Evolutionary conservation across 2,329 filamentous ascomycete species (phyloP).

Genomic region (Colletotrichum paranaense): DNA sequence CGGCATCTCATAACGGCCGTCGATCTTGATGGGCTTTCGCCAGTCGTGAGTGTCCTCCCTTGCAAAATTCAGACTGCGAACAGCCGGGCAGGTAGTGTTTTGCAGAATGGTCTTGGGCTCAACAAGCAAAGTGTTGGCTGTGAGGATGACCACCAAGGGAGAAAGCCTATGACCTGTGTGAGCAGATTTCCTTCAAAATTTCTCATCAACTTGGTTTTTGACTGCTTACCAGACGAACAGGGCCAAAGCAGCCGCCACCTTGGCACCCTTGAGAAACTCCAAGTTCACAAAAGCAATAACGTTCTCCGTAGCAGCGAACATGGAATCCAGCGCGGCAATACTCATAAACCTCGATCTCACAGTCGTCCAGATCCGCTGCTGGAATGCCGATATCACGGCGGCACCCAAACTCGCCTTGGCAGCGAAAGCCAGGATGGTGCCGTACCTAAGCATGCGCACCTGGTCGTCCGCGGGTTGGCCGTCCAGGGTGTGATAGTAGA

Average conservation of each 20-base stretch:
- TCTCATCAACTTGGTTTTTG: no score
- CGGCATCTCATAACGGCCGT: slow-evolving; percentile 42
- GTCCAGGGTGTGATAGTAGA: slow-evolving; percentile 47
- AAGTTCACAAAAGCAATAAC: slow-evolving; percentile 42
- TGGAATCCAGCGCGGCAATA: slow-evolving; percentile 40
- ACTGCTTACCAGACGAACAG: slow-evolving; percentile 45
- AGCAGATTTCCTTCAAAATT: not conserved
- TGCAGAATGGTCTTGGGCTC: slow-evolving; percentile 38
- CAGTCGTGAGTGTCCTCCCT: slow-evolving; percentile 48
- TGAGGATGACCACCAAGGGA: slow-evolving; percentile 52
- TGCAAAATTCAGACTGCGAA: slow-evolving; percentile 47
- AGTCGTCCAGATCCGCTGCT: slow-evolving; percentile 39
- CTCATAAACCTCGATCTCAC: slow-evolving; percentile 36
- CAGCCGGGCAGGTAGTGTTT: slow-evolving; percentile 43
- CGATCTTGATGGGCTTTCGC: slow-evolving; percentile 44
- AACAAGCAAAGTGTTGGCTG: slow-evolving; percentile 50
- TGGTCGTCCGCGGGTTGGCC: slow-evolving; percentile 45
- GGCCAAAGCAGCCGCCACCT: slow-evolving; percentile 47
- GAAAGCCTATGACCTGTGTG: slow-evolving; percentile 39
- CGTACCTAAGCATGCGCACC: slow-evolving; percentile 48
- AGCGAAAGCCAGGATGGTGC: slow-evolving; percentile 48
- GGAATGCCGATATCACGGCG: slow-evolving; percentile 43
- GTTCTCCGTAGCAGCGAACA: slow-evolving; percentile 48
- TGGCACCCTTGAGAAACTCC: slow-evolving; percentile 45
- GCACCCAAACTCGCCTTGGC: slow-evolving; percentile 49